A percentile compares a stretch with the other conserved stretches of the same genome.
Evolutionary conservation across 208 protist genomes (phyloP).

Genomic region (Leishmania martiniquensis): DNA sequence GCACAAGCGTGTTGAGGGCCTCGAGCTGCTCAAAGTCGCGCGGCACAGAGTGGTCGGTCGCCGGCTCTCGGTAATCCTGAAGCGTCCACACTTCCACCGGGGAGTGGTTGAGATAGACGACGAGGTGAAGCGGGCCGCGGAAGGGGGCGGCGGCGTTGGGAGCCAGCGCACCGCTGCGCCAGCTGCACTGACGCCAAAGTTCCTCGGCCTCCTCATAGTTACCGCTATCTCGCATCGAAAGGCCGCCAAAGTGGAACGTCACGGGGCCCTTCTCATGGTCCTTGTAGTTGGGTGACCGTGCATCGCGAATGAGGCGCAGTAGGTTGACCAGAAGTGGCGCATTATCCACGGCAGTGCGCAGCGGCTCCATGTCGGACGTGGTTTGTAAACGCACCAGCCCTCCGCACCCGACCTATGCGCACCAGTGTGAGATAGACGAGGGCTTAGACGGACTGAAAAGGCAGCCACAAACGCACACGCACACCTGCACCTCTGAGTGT

Average conservation of each 20-base stretch:
- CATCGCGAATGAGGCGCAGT: conserved; percentile 52
- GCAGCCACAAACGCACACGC: no score
- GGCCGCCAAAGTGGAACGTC: conserved; percentile 47
- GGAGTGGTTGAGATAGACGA: conserved; percentile 36
- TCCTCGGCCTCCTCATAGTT: conserved; percentile 39
- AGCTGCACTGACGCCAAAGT: conserved; percentile 30
- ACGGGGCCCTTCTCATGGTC: conserved; percentile 30
- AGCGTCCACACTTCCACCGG: conserved; percentile 52
- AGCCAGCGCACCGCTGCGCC: background rate
- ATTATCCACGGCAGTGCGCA: conserved; percentile 33
- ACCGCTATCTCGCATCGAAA: conserved; percentile 42
- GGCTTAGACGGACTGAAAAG: background rate
- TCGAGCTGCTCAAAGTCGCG: conserved; percentile 43
- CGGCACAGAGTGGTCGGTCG: conserved; percentile 42
- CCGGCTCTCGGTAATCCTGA: conserved; percentile 47
- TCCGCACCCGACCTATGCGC: background rate
- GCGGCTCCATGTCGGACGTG: conserved; percentile 19
- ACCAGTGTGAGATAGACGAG: background rate
- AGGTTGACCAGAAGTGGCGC: conserved; percentile 51
- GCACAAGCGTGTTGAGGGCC: conserved; percentile 43
- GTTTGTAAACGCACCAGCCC: background rate
- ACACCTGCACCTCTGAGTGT: background rate
- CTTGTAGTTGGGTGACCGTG: conserved; percentile 35
- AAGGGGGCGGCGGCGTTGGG: conserved; percentile 13
- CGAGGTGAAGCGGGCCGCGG: conserved; percentile 41